Evolutionary conservation across 371 early-diverging fungal species (phyloP), one percentile per base, ranked within the genome.

Genomic region (Fennellomyces sp.): DNA sequence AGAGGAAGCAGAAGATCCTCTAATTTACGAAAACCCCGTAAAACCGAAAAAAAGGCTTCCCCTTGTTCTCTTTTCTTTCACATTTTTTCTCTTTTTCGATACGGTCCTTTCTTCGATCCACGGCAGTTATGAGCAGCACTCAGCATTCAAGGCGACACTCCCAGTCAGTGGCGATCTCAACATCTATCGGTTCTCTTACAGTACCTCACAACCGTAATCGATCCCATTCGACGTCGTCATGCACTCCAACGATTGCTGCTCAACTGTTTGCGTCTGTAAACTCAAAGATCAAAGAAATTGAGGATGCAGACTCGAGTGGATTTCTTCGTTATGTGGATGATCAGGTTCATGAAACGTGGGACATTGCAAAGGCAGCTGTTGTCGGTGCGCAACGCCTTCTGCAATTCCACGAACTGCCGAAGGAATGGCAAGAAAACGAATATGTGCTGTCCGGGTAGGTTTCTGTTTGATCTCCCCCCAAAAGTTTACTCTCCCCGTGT

Each of bases 361-460:
- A 79, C 21, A 69, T 72, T 0, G 79, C 80, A 19, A 81, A 79
- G 41, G 87, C 89, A 0, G 77, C 84, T 2, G 64, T 83, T 30
- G 70, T 78, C 0, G 89, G 86, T 8, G 82, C 86, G 21, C 79
- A 83, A 51, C 75, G 89, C 15, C 59, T 88, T 28, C 63, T 88
- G 8, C 62, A 73, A 1, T 77, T 86, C 45, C 84, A 88, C 33
- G 89, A 88, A 38, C 47, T 88, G 26, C 89, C 89, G 1, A 72
- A 69, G 49, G 82, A 84, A 64, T 82, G 89, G 82, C 83, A 83
- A 63, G 87, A 88, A 67, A 88, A 88, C 61, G 78, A 84, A 68
- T 85, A 84, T 62, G 81, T 88, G 38, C 64, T 84, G 31, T 83
- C 83, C 4, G 87, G 87, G 60, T 77, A 72, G 68, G 55, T 58